A percentile compares a stretch with the other conserved stretches of the same genome.
Evolutionary conservation across 2,329 filamentous ascomycete genomes (phyloP).

Genomic region (Leptographium radiaticola): DNA sequence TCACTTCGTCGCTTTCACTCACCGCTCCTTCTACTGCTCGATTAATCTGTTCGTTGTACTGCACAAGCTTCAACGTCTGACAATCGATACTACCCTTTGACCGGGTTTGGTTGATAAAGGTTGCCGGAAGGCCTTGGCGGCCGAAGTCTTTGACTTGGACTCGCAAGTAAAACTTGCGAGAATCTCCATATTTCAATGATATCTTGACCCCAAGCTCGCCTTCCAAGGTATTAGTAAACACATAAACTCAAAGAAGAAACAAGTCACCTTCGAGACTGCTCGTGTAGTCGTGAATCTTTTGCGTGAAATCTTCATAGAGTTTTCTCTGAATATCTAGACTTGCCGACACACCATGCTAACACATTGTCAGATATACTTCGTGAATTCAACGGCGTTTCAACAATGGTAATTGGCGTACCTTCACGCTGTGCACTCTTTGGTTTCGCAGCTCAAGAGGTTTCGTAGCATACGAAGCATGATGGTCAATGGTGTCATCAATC

Average conservation of each 20-base stretch:
- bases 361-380: background rate
- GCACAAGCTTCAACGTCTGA: conserved; percentile 72
- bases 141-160: conserved; percentile 51
- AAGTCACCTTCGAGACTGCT: conserved; percentile 49
- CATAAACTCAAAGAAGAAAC: conserved; percentile 21
- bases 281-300: conserved; percentile 45
- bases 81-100: conserved; percentile 74
- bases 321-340: conserved; percentile 32
- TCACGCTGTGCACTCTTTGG: conserved; percentile 82
- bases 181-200: conserved; percentile 57
- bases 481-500: conserved; percentile 62
- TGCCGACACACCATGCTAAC: conserved; percentile 6
- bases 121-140: conserved; percentile 20
- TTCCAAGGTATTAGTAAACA: background rate
- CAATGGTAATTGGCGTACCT: conserved; percentile 26
- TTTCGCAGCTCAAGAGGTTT: conserved; percentile 77
- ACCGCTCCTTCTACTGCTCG: conserved; percentile 77
- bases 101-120: conserved; percentile 62
- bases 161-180: conserved; percentile 68
- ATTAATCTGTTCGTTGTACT: conserved; percentile 63
- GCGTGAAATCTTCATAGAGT: conserved; percentile 78
- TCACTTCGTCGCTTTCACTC: conserved; percentile 63
- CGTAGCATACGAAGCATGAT: conserved; percentile 65
- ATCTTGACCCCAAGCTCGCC: conserved; percentile 6
- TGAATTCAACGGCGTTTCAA: background rate